Conservation (phyloP, 2,329 filamentous ascomycete species). For the Myriangium duriaei region DNA sequence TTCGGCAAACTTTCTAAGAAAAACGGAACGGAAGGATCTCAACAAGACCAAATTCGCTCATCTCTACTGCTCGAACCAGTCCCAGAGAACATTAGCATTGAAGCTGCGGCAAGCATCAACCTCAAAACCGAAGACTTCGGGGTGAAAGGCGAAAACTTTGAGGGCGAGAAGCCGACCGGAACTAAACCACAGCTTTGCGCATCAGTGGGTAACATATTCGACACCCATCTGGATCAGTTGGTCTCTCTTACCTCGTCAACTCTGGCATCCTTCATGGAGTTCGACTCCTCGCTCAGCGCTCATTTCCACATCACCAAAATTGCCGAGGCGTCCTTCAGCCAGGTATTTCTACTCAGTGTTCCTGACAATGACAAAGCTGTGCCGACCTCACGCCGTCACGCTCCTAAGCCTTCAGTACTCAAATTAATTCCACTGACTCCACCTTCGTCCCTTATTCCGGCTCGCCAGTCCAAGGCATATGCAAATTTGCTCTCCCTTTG, state of each 20-base stretch:
- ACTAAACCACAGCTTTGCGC: too few relatives aligned
- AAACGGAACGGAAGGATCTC: too few relatives aligned
- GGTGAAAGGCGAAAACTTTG: too few relatives aligned
- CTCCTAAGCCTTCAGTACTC: conserved; percentile 32
- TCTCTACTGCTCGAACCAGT: too few relatives aligned
- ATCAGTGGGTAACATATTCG: too few relatives aligned
- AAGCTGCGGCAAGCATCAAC: too few relatives aligned
- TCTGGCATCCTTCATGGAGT: conserved; percentile 27
- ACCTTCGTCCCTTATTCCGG: conserved; percentile 29
- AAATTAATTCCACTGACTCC: conserved; percentile 32
- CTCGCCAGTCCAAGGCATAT: conserved; percentile 37
- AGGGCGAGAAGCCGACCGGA: too few relatives aligned
- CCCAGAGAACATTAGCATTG: too few relatives aligned
- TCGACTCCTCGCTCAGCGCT: conserved; percentile 28
- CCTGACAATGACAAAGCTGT: conserved; percentile 15
- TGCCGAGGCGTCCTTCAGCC: conserved; percentile 53
- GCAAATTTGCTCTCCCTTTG: conserved; percentile 31
- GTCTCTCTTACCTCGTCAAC: background rate
- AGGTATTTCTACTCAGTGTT: conserved; percentile 47
- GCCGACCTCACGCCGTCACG: background rate
- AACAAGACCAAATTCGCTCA: too few relatives aligned
- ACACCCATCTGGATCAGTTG: too few relatives aligned
- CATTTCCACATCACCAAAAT: conserved; percentile 45
- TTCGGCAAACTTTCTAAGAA: too few relatives aligned
- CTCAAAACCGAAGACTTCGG: too few relatives aligned